Base-by-base conservation (phyloP, 139 green algal species). In the Closterium sp. region DNA sequence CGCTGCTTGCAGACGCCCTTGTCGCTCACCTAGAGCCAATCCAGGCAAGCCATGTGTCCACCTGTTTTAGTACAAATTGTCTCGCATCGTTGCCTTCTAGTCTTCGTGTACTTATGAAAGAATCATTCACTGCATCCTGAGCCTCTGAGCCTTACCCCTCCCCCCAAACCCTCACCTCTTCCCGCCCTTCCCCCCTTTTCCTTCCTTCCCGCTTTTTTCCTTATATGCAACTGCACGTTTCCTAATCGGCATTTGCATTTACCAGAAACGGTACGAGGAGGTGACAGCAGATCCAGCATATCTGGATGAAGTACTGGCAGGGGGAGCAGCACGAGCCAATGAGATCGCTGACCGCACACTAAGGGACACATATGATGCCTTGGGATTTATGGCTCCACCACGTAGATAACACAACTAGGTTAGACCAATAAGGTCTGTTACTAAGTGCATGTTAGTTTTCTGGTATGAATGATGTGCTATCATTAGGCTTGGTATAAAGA, bases 21-120 rank as follows among this genome's bases (percentile, higher is more conserved):
- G 95, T 99, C 19, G 97, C 96, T 62, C 97, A 99, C 94, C 92
- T 99, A 88, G 87, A 95, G 38, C 98, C 98, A 38, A 97, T 99
- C 86, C 98, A 99, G 88, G 93, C 93, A 38, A 31, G 17, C 84
- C 31, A 73, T 24, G 62, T 79, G 11, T 38, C 29, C 29, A 88
- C 85, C 4, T 7, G 10, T 31, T 87, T 10, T 87, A 24, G 21
- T 19, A 34, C 11, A 9, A 7, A 87, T 27, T 87, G 85, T 29
- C 85, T 10, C 13, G 24, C n/a, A 87, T 30, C 27, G 13, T 0
- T 86, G 2, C 27, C 28, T 9, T n/a, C 2, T 30, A n/a, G n/a
- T n/a, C n/a, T n/a, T n/a, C n/a, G n/a, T n/a, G n/a, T n/a, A n/a
- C n/a, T n/a, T n/a, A n/a, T n/a, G n/a, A n/a, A n/a, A n/a, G n/a